Conservation (phyloP, 2,329 filamentous ascomycete genomes). For the Penicillium sp. region DNA sequence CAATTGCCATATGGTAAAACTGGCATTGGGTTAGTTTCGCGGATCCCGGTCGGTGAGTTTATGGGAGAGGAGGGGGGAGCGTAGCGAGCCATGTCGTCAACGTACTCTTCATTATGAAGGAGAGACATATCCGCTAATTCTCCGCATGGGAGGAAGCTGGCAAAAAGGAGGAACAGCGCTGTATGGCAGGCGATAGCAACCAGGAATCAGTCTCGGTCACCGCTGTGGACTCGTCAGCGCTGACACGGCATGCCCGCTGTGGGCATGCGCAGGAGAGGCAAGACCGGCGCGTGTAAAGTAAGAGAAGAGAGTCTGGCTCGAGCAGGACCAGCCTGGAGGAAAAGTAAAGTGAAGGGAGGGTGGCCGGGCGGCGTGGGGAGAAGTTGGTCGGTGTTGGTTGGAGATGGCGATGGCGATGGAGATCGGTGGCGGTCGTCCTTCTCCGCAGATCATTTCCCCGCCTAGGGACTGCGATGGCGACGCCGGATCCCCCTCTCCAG, state of each 20-base stretch:
- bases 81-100: slow-evolving; percentile 8
- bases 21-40: slow-evolving; percentile 29
- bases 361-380: slow-evolving; percentile 7
- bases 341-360: slow-evolving; percentile 8
- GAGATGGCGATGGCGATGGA: no score
- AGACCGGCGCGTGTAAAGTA: not conserved
- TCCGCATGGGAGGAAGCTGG: not conserved
- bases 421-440: slow-evolving; percentile 10
- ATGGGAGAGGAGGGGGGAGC: not conserved
- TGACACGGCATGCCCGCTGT: slow-evolving; percentile 14
- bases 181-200: slow-evolving; percentile 3
- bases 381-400: slow-evolving; percentile 17
- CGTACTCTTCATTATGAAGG: slow-evolving; percentile 53
- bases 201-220: slow-evolving; percentile 7
- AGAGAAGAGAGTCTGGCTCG: slow-evolving; percentile 11
- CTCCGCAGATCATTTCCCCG: slow-evolving; percentile 16
- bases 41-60: no score
- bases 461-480: no score
- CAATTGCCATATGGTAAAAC: slow-evolving; percentile 64
- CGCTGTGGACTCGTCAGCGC: slow-evolving; percentile 5
- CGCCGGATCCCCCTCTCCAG: no score
- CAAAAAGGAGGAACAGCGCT: not conserved
- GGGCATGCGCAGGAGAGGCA: slow-evolving; percentile 15
- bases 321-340: slow-evolving; percentile 37
- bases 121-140: slow-evolving; percentile 43